A percentile compares a stretch with the other conserved stretches of the same genome.
Conservation (phyloP, 2,329 filamentous ascomycete species). For the Boeremia lycopersici region DNA sequence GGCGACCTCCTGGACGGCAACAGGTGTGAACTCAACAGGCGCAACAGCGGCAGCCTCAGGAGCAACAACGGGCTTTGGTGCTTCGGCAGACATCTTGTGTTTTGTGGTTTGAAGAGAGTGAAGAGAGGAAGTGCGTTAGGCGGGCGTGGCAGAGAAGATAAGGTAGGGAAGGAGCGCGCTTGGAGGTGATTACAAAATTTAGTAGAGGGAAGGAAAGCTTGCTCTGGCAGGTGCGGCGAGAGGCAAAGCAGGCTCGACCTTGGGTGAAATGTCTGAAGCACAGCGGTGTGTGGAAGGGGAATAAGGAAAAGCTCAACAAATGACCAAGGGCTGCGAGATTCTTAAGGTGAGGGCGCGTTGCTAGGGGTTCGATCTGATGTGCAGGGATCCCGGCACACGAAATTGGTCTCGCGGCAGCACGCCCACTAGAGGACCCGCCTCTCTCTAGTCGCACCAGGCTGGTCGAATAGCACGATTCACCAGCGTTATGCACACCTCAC, state of each 20-base stretch:
- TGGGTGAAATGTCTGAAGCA: conserved; percentile 31
- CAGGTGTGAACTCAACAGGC: conserved; percentile 44
- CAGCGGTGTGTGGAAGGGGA: conserved; percentile 42
- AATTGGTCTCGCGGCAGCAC: conserved; percentile 42
- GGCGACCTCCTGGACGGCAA: conserved; percentile 49
- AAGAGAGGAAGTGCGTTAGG: conserved; percentile 15
- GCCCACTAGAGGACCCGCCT: conserved; percentile 41
- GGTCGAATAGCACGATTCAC: conserved; percentile 37
- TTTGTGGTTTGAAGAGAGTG: conserved; percentile 12
- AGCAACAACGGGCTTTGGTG: conserved; percentile 69
- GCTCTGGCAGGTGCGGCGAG: conserved; percentile 32
- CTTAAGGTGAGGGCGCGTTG: conserved; percentile 47
- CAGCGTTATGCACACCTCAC: conserved; percentile 39
- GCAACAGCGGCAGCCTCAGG: conserved; percentile 41
- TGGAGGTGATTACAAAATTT: conserved; percentile 43
- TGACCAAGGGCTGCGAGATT: conserved; percentile 38
- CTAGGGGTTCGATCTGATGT: conserved; percentile 40
- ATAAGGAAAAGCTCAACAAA: conserved; percentile 33
- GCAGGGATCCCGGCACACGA: conserved; percentile 39
- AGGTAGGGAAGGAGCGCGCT: conserved; percentile 25
- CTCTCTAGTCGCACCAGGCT: conserved; percentile 30
- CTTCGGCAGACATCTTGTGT: conserved; percentile 68
- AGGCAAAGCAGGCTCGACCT: conserved; percentile 38
- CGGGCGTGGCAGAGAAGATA: conserved; percentile 11
- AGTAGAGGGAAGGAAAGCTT: conserved; percentile 36